These are phyloP conservation scores for Dactylellina cionopaga DNA, from an alignment of 2,329 filamentous ascomycete species.

Conservation along the genomic window DNA sequence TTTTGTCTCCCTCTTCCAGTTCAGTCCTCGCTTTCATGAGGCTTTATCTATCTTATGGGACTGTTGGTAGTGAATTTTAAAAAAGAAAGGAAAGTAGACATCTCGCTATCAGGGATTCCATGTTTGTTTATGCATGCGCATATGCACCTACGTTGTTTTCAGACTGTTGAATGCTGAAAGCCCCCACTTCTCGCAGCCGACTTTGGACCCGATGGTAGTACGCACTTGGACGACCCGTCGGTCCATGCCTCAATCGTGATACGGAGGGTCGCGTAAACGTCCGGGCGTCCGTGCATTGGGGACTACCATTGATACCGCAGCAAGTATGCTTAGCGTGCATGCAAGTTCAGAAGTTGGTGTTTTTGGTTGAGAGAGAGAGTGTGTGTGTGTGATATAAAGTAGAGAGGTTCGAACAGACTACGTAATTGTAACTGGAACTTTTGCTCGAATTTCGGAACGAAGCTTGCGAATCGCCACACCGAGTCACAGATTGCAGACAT, in stretches of 20 bases:
- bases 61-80: neutral
- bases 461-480: too few relatives aligned
- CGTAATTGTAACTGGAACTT: too few relatives aligned
- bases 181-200: constrained; percentile 14
- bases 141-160: constrained; percentile 30
- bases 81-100: neutral
- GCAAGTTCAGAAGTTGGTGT: too few relatives aligned
- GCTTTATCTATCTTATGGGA: neutral
- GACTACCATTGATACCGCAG: too few relatives aligned
- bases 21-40: neutral
- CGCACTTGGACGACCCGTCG: neutral
- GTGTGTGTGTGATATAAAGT: too few relatives aligned
- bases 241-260: neutral
- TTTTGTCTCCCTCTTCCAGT: neutral
- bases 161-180: constrained; percentile 26
- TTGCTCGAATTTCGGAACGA: too few relatives aligned
- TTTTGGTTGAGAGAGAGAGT: too few relatives aligned
- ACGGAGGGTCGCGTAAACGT: neutral
- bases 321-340: too few relatives aligned
- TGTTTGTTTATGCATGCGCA: constrained; percentile 21
- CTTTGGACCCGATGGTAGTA: neutral
- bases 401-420: too few relatives aligned
- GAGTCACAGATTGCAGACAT: too few relatives aligned
- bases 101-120: too few relatives aligned
- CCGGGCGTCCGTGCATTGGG: too few relatives aligned